Evolutionary conservation across 228 moss, liverwort and hornwort genomes (phyloP), one percentile per base, ranked within the genome.

Genomic region (Sphagnum magellanicum): DNA sequence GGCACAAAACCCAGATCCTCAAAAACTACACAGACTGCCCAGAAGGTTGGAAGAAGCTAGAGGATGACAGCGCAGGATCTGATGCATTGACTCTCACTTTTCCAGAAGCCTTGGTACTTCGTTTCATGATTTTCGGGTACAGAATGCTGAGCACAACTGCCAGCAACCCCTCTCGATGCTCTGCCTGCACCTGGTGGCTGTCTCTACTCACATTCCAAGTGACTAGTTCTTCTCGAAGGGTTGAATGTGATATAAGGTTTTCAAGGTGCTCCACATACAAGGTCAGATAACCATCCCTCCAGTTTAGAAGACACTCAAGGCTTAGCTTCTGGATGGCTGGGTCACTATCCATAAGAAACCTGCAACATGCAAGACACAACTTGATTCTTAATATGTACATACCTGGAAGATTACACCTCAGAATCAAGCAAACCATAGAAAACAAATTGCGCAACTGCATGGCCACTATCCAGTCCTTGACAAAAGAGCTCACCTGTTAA

Each of bases 111-210:
- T 94, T 98, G 10, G 77, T 84, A 61, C 90, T 90, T 66, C 94
- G 87, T 81, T 90, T 91, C 94, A 98, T 90, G 11, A 98, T 84
- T 78, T 90, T 98, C 5, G 98, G 98, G 75, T 80, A 98, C 49
- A 98, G 79, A 73, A 98, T 84, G 69, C 82, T 81, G 9, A 98
- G 78, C 51, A 92, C 73, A 67, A 88, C 86, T 53, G 78, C 73
- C 64, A 98, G 79, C 57, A 94, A 81, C 6, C 80, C 88, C 67
- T 83, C 73, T 63, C 98, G 81, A 59, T 93, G 87, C 46, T 98
- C 94, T 46, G 86, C 85, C 70, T 87, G 87, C 71, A 94, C 80
- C 79, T 88, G 84, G 72, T 89, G 80, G 71, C 86, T 79, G 72
- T 89, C 92, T 78, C 77, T 92, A 72, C 84, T 85, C 46, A 98